Base-by-base conservation (phyloP, 1,139 yeast species). In the Debaryomycetaceae sp. region DNA sequence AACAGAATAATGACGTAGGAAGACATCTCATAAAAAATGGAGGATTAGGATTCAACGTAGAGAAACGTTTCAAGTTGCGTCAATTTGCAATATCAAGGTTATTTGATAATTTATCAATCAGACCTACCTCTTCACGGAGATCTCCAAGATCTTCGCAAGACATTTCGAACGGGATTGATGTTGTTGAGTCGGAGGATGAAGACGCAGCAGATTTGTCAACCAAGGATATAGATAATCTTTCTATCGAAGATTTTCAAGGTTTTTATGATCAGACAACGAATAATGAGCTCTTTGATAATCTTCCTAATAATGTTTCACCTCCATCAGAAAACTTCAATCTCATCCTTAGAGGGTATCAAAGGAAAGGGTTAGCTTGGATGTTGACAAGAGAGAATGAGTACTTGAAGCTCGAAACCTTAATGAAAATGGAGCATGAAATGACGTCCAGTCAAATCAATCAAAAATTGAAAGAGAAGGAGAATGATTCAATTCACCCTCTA, bases 311-410 rank as follows among this genome's bases (percentile, higher is more conserved):
- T 0, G 79, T 81, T 5, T 53, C 47, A 4, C 96, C 96, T 0
- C 78, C 85, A 0, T 45, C 50, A 1, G 66, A 65, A 5, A 73
- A 83, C 27, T 87, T 89, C 54, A 68, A 68, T 6, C 52, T 88
- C 45, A 66, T 66, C 1, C 65, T 90, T 42, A 68, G 95, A 45
- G 76, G 79, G 1, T 90, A 90, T 59, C 97, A 90, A 62, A 80
- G 77, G 49, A 87, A 84, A 52, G 96, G 95, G 0, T 65, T 88
- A 27, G 79, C 89, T 3, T 88, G 96, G 96, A 83, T 88, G 90
- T 63, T 87, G 7, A 76, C 76, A 9, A 60, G 87, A 49, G 89
- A 85, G 56, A 74, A 77, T 43, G 85, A 83, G 51, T 65, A 73
- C 34, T 72, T 63, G 4, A 48, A 62, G 6, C 62, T 79, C 36